These are phyloP conservation scores for Penicillium brevicompactum DNA, from an alignment of 2,329 filamentous ascomycete species.

Conservation along the genomic window DNA sequence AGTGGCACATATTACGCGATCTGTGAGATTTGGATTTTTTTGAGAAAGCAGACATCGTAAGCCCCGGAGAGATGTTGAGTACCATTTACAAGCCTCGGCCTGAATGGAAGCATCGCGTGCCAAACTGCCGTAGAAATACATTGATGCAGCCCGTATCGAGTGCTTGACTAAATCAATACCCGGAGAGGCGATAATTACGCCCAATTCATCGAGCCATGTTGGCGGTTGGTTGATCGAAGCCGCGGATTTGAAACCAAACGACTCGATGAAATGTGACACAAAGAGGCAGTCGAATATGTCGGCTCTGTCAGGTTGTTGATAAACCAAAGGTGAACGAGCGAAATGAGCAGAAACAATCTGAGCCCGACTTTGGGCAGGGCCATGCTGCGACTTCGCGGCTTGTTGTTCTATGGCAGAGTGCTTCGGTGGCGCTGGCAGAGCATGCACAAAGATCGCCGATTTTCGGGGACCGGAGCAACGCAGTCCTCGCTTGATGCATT, in stretches of 20 bases:
- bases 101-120: slow-evolving; percentile 7
- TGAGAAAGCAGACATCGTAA: slow-evolving; percentile 3
- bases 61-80: slow-evolving; percentile 1
- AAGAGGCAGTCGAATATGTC: slow-evolving; percentile 11
- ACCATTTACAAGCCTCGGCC: slow-evolving; percentile 12
- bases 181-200: not conserved
- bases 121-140: slow-evolving; percentile 11
- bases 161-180: not conserved
- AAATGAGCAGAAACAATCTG: not conserved
- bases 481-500: slow-evolving; percentile 2
- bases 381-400: not conserved
- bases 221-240: not conserved
- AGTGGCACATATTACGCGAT: slow-evolving; percentile 4
- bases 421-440: not conserved
- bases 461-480: slow-evolving; percentile 9
- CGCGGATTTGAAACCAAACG: slow-evolving; percentile 7
- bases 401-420: not conserved
- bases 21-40: not conserved
- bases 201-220: slow-evolving; percentile 7
- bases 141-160: slow-evolving; percentile 8
- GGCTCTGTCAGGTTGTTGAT: slow-evolving; percentile 2
- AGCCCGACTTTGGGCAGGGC: not conserved
- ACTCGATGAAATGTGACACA: slow-evolving; percentile 15
- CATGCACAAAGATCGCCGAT: slow-evolving; percentile 10
- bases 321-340: not conserved